Conservation (phyloP, 257 asterid genomes). For the Solanum bukasovii region DNA sequence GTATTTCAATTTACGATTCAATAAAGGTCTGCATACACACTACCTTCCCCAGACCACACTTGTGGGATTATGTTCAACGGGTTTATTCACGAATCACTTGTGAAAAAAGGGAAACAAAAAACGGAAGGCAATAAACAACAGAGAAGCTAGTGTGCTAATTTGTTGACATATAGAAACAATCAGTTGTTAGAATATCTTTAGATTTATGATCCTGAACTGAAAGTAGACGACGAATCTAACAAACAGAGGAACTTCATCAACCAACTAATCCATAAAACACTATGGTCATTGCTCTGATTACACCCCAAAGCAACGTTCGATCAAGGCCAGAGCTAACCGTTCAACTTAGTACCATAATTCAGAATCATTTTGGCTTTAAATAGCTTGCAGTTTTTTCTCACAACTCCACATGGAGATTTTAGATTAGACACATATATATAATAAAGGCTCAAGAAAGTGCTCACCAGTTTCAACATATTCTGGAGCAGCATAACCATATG, state of each 20-base stretch:
- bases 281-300: background rate
- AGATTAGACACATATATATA: background rate
- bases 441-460: background rate
- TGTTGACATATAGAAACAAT: background rate
- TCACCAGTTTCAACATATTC: conserved; percentile 44
- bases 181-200: background rate
- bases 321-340: background rate
- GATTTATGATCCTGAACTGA: background rate
- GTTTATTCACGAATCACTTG: background rate
- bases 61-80: background rate
- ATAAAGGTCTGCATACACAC: background rate
- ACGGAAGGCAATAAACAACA: background rate
- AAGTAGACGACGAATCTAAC: background rate
- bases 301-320: background rate
- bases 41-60: background rate
- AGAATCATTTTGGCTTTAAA: background rate
- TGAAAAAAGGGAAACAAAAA: background rate
- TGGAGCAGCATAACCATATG: conserved; percentile 45
- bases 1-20: background rate
- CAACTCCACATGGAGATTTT: background rate
- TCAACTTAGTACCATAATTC: background rate
- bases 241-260: background rate
- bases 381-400: background rate
- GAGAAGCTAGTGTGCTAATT: background rate
- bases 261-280: background rate